These are phyloP conservation scores for Exophiala alcalophila DNA, from an alignment of 2,329 filamentous ascomycete genomes.

Conservation along the genomic window DNA sequence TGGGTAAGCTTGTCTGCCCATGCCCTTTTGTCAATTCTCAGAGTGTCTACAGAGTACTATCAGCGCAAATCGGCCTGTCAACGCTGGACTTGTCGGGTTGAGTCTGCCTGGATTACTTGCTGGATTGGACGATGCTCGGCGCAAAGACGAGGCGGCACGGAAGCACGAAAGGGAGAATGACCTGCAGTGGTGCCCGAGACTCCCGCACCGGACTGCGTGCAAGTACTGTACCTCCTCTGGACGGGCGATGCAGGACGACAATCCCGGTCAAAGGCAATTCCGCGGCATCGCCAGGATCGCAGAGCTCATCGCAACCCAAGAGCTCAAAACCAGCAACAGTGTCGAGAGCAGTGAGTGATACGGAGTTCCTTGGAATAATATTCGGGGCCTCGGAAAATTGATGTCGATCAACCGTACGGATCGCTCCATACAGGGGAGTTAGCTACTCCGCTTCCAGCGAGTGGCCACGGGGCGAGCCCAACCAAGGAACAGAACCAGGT, in stretches of 20 bases:
- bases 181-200: slow-evolving; percentile 15
- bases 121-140: no score
- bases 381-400: slow-evolving; percentile 8
- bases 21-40: no score
- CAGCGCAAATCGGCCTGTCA: neutral
- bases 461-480: slow-evolving; percentile 17
- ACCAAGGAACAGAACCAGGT: neutral
- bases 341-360: no score
- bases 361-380: no score
- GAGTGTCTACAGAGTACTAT: no score
- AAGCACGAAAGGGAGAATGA: no score
- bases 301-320: neutral
- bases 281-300: neutral
- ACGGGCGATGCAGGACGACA: neutral
- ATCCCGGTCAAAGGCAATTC: neutral
- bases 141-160: no score
- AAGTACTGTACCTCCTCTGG: neutral
- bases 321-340: no score
- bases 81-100: no score
- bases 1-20: no score
- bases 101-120: no score
- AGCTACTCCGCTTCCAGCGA: slow-evolving; percentile 1
- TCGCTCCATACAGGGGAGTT: no score
- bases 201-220: neutral
- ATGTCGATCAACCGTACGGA: slow-evolving; percentile 7